Base-by-base conservation (phyloP, 345 rosid genomes). In the Clarkia xantiana region DNA sequence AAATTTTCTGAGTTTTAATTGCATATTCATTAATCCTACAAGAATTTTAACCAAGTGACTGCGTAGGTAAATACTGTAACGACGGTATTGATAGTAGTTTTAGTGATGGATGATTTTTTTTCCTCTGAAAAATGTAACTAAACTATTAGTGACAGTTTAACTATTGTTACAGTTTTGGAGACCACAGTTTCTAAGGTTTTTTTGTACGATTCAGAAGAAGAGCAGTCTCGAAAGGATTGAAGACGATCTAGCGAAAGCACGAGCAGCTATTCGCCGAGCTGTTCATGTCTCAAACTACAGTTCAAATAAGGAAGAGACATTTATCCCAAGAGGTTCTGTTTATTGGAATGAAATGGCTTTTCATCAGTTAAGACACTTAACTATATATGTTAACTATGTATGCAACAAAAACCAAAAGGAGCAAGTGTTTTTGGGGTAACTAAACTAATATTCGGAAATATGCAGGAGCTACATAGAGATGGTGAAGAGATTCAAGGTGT, bases 391-490 rank as follows among this genome's bases (percentile, higher is more conserved):
- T 14, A 9, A 1, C 2, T 13, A 2, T 10, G 11, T 51, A n/a
- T 16, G n/a, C n/a, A n/a, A n/a, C n/a, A n/a, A n/a, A n/a, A 13
- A 44, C 8, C 36, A 22, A 5, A 29, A 7, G 9, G 8, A 5
- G 9, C 7, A 14, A 11, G 23, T 20, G 29, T 18, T 11, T 43
- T 14, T 43, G 17, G 12, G 20, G 3, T 15, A 9, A 40, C 13
- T 14, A 5, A 9, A 2, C 36, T 15, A 10, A 29, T 29, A 7
- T 40, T 3, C 8, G 18, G 1, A 4, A 3, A 14, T 20, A 13
- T 46, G 62, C 57, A 84, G 95, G 84, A 88, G 97, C 57, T 84
- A 89, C 71, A 48, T 78, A 69, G 95, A 84, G 62, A 88, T 88
- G 97, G 97, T 84, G 53, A 78, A 71, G 43, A 67, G 65, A 45